Evolutionary conservation across 257 asterid species (phyloP), one percentile per base, ranked within the genome.

Genomic region (Nicotiana sylvestris): DNA sequence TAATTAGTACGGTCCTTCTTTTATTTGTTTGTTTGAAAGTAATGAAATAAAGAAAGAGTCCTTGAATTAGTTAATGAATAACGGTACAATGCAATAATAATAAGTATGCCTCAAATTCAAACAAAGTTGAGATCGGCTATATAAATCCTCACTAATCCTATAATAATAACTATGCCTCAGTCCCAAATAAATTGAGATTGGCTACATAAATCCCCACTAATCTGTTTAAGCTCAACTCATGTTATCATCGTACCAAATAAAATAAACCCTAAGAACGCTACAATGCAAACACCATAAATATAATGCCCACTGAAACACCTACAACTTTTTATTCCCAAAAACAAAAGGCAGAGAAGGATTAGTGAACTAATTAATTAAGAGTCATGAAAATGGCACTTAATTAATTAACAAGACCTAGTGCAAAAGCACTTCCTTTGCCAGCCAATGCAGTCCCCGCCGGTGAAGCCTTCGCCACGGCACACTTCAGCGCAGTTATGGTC

Each of bases 401-500:
- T 66, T 68, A 18, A 37, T 69, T 39, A 85, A 32, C 87, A 85
- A 21, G 2, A 6, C 78, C 55, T 85, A 17, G 81, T 85, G 85
- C 87, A 85, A 43, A 67, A 85, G 56, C 87, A 85, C 51, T 84
- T 84, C 18, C 87, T 72, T 18, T 79, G 61, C 43, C 77, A 35
- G 15, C 83, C 87, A 32, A 55, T 32, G 83, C 86, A 84, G 51
- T 1, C 21, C 29, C 64, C 64, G 9, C 87, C 87, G 2, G 76
- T 51, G 37, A 85, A 85, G 13, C 80, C 76, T 82, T 85, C 87
- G 6, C 57, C 78, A 9, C 82, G 81, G 85, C 87, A 85, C 3
- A 85, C 70, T 17, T 64, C 10, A 21, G 85, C 87, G n/a, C 87
- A 85, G 81, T 85, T 85, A 83, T 80, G 84, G 39, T 29, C 83